phyloP scores from a whole-genome alignment of 768 basidiomycete species.

The Lactarius trivialis region DNA sequence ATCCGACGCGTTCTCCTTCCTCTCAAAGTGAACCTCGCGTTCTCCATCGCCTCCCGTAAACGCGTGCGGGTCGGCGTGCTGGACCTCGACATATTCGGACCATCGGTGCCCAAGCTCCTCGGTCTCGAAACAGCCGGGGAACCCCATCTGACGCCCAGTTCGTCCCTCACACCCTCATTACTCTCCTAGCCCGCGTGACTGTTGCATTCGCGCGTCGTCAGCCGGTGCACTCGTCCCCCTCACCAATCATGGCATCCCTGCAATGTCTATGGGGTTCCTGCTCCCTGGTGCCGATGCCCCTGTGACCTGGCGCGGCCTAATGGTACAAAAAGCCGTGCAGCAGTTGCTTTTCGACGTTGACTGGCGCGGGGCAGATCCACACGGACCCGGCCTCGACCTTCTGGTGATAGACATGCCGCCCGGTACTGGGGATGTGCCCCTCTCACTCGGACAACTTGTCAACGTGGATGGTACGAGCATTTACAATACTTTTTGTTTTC shows the following conservation, averaged over 20 bases:
- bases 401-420: constrained; percentile 96
- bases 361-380: constrained; percentile 47
- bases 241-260: constrained; percentile 80
- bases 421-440: constrained; percentile 92
- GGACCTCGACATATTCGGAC: constrained; percentile 95
- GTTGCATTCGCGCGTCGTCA: constrained; percentile 9
- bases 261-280: constrained; percentile 98
- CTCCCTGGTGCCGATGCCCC: constrained; percentile 72
- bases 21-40: constrained; percentile 69
- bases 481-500: not conserved
- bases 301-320: constrained; percentile 92
- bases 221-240: constrained; percentile 78
- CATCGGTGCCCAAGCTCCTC: constrained; percentile 89
- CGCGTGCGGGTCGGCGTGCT: constrained; percentile 67
- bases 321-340: constrained; percentile 98
- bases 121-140: constrained; percentile 75
- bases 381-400: constrained; percentile 60
- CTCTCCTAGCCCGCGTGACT: not conserved
- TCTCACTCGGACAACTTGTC: constrained; percentile 86
- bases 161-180: constrained; percentile 23
- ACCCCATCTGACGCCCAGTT: constrained; percentile 67
- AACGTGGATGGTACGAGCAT: constrained; percentile 61
- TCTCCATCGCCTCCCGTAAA: constrained; percentile 50
- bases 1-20: not conserved
- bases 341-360: constrained; percentile 95